Conservation (phyloP, 306 rosid genomes). For the Citrullus amarus region DNA sequence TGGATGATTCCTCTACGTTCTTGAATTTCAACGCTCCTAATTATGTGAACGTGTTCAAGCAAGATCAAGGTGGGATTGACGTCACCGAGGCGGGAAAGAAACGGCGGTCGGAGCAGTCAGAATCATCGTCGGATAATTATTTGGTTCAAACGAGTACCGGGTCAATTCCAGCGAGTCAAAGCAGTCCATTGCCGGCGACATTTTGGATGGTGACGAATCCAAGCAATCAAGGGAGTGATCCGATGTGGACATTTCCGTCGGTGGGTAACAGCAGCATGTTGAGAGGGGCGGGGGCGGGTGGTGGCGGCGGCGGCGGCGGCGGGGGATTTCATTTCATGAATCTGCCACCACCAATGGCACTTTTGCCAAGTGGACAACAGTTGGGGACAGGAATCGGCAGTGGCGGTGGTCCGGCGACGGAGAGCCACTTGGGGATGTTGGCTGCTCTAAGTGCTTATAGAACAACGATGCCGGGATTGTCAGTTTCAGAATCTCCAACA, state of each 20-base stretch:
- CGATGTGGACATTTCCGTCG: constrained; percentile 38
- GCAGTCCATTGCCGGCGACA: constrained; percentile 41
- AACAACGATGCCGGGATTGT: constrained; percentile 10
- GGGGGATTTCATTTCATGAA: constrained; percentile 80
- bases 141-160: constrained; percentile 61
- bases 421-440: constrained; percentile 62
- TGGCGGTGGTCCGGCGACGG: constrained; percentile 16
- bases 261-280: constrained; percentile 25
- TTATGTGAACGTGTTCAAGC: constrained; percentile 30
- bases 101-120: constrained; percentile 59
- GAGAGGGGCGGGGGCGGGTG: constrained; percentile 30
- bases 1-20: constrained; percentile 20
- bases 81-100: constrained; percentile 35
- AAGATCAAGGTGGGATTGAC: constrained; percentile 18
- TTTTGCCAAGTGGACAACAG: constrained; percentile 45
- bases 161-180: constrained; percentile 51
- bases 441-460: constrained; percentile 46
- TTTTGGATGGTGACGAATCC: constrained; percentile 64
- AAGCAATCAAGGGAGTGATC: constrained; percentile 28
- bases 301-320: background rate
- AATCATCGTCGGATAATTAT: constrained; percentile 40
- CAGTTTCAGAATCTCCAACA: constrained; percentile 1
- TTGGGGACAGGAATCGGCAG: constrained; percentile 21
- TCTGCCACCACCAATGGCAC: constrained; percentile 67
- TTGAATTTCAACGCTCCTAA: constrained; percentile 42